These are phyloP conservation scores for Epichloe baconii DNA, from an alignment of 2,329 filamentous ascomycete genomes.

Conservation along the genomic window DNA sequence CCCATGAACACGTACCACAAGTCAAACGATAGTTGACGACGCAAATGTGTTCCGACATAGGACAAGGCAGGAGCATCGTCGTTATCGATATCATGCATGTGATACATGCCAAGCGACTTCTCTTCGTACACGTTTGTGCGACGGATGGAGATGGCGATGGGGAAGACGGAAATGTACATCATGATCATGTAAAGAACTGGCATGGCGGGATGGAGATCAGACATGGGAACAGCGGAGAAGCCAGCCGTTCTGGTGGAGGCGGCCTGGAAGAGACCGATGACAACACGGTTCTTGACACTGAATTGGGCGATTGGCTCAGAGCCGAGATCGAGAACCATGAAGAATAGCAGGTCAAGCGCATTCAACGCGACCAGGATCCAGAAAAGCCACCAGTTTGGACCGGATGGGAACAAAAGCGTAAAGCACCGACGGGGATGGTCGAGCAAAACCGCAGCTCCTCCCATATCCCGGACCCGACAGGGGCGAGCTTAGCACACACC, in stretches of 20 bases:
- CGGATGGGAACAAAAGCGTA: constrained; percentile 80
- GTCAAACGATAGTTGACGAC: constrained; percentile 89
- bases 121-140: constrained; percentile 96
- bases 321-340: constrained; percentile 80
- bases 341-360: constrained; percentile 74
- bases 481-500: constrained; percentile 54
- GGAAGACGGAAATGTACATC: constrained; percentile 99
- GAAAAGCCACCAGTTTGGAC: constrained; percentile 93
- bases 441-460: constrained; percentile 85
- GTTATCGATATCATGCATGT: constrained; percentile 33
- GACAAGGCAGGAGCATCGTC: constrained; percentile 50
- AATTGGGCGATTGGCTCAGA: constrained; percentile 54
- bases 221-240: constrained; percentile 68
- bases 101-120: constrained; percentile 65
- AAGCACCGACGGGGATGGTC: constrained; percentile 95
- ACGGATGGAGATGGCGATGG: constrained; percentile 89
- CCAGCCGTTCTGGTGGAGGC: constrained; percentile 82
- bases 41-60: constrained; percentile 84
- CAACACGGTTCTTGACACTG: constrained; percentile 59
- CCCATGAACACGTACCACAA: constrained; percentile 94
- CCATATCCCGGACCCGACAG: constrained; percentile 57
- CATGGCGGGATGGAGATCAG: constrained; percentile 72
- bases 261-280: constrained; percentile 85
- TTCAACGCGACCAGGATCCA: constrained; percentile 74
- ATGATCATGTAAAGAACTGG: constrained; percentile 93